Conservation (phyloP, 176 grass and related monocot genomes). For the Musa beccarii region DNA sequence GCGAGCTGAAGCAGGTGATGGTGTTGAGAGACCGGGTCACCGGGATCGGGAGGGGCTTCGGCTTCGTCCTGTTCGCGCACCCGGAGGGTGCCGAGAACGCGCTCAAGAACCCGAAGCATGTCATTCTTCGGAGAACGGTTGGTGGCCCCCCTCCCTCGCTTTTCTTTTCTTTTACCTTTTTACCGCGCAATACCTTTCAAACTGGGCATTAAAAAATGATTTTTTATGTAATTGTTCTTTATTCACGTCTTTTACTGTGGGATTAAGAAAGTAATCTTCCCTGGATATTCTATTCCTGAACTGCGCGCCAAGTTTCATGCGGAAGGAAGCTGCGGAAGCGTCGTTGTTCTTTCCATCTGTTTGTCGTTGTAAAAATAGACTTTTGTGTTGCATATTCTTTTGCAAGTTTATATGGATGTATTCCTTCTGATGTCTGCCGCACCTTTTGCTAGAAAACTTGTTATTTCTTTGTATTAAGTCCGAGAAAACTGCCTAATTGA, state of each 20-base stretch:
- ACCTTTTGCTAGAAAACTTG: background rate
- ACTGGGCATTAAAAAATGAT: background rate
- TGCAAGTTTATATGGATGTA: no score
- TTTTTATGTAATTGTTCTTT: background rate
- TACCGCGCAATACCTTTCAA: background rate
- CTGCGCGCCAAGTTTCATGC: no score
- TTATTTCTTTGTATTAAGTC: no score
- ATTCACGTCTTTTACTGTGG: background rate
- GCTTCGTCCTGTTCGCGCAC: slow-evolving; percentile 16
- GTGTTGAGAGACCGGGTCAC: slow-evolving; percentile 14
- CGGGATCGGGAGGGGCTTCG: slow-evolving; percentile 19
- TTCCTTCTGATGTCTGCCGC: background rate
- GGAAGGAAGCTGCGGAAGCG: no score
- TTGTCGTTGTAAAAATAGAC: no score
- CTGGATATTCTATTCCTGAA: no score
- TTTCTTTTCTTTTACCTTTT: background rate
- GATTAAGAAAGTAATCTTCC: no score
- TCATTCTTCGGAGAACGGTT: slow-evolving; percentile 13
- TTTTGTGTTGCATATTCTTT: no score
- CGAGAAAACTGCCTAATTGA: no score
- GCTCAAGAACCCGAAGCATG: background rate
- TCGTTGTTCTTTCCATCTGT: no score
- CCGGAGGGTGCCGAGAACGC: slow-evolving; percentile 10
- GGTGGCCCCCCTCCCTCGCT: background rate
- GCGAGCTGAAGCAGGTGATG: background rate